Conservation (phyloP, 2,329 filamentous ascomycete genomes). For the Trichoderma koningii region DNA sequence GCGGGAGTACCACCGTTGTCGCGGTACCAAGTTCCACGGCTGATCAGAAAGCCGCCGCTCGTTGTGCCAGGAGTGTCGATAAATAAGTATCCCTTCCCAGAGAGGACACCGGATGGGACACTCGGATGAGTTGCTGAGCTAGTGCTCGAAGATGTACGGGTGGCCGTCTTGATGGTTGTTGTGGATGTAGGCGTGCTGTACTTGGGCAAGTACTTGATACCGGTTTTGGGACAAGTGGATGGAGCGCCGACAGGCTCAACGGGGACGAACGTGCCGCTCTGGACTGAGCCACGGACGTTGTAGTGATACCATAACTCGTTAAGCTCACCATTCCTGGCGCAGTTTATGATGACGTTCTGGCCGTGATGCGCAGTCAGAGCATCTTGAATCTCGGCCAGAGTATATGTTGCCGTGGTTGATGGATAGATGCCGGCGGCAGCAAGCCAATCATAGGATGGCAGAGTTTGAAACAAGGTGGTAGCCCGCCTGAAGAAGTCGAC, state of each 20-base stretch:
- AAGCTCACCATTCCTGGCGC: conserved; percentile 47
- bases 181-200: neutral
- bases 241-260: conserved; percentile 56
- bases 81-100: conserved; percentile 1
- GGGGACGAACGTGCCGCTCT: conserved; percentile 61
- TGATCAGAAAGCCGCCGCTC: neutral
- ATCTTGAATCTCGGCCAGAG: conserved; percentile 57
- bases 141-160: neutral
- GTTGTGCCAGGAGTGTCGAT: conserved; percentile 1
- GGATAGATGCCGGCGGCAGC: conserved; percentile 61
- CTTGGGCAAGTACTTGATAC: conserved; percentile 59
- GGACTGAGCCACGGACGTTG: conserved; percentile 59
- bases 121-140: neutral
- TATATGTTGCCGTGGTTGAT: conserved; percentile 57
- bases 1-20: conserved; percentile 9
- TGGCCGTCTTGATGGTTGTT: neutral
- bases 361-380: conserved; percentile 57
- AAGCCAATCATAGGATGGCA: conserved; percentile 66
- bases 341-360: conserved; percentile 60
- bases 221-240: conserved; percentile 63
- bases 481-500: conserved; percentile 68
- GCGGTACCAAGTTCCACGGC: conserved; percentile 13
- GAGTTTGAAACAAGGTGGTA: conserved; percentile 64
- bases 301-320: conserved; percentile 65
- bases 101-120: neutral